Conservation (phyloP, 805 yeast genomes). For the Diddensiella santjacobensis region DNA sequence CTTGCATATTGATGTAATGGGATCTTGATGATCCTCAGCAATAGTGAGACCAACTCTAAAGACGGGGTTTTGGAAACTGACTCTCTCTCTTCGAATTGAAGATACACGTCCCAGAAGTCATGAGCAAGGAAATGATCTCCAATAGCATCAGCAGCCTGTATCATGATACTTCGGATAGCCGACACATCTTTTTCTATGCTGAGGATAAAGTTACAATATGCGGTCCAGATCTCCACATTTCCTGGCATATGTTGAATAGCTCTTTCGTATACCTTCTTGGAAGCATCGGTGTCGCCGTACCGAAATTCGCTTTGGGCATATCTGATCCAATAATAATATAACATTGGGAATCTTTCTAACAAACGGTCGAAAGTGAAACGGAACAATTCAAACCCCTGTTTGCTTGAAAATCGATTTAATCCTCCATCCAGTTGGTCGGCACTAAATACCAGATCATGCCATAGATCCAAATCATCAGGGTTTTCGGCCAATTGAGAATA, state of each 20-base stretch:
- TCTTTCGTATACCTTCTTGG: constrained; percentile 32
- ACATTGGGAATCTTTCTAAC: constrained; percentile 34
- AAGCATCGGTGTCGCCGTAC: constrained; percentile 30
- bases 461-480: constrained; percentile 31
- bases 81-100: constrained; percentile 55
- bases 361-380: constrained; percentile 31
- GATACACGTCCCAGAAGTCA: constrained; percentile 73
- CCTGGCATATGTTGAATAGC: constrained; percentile 32
- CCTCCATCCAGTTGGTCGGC: constrained; percentile 32
- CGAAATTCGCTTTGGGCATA: constrained; percentile 38
- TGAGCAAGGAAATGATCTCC: constrained; percentile 78
- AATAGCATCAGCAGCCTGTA: constrained; percentile 45
- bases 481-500: no score
- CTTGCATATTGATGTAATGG: constrained; percentile 87
- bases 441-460: constrained; percentile 33
- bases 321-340: constrained; percentile 41
- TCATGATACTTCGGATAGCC: constrained; percentile 35
- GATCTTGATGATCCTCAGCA: constrained; percentile 34
- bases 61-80: constrained; percentile 37
- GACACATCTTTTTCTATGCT: constrained; percentile 20
- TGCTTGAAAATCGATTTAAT: constrained; percentile 28
- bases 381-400: constrained; percentile 24
- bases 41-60: constrained; percentile 34
- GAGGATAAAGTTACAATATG: constrained; percentile 34
- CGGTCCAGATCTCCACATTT: constrained; percentile 36